phyloP scores from a whole-genome alignment of 306 rosid genomes.

The Nissolia schottii region DNA sequence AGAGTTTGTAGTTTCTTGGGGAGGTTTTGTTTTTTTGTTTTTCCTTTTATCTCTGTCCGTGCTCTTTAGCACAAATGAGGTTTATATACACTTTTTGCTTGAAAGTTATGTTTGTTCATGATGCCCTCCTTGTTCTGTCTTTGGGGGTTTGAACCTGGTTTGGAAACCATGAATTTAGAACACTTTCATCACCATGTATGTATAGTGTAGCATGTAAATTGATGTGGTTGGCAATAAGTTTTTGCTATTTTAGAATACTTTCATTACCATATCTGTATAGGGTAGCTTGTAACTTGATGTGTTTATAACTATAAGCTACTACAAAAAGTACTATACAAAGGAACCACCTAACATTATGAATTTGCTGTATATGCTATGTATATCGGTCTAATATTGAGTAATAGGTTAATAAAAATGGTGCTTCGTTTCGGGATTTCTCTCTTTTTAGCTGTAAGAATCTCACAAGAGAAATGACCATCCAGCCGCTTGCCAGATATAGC shows the following conservation, averaged over 20 bases:
- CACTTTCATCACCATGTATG: constrained; percentile 18
- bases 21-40: constrained; percentile 15
- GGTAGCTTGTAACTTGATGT: no score
- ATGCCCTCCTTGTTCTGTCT: constrained; percentile 7
- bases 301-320: no score
- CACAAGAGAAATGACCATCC: background rate
- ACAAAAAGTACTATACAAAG: no score
- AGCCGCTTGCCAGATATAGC: background rate
- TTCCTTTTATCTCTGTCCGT: constrained; percentile 18
- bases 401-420: background rate
- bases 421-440: background rate
- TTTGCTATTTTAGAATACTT: background rate
- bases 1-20: constrained; percentile 14
- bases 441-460: background rate
- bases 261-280: no score
- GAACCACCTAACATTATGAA: background rate
- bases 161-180: background rate
- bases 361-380: background rate
- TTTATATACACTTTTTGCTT: constrained; percentile 23
- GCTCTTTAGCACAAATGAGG: constrained; percentile 20
- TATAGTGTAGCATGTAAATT: constrained; percentile 12
- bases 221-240: constrained; percentile 5
- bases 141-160: constrained; percentile 13
- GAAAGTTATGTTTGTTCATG: constrained; percentile 24
- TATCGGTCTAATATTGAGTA: background rate